phyloP scores from a whole-genome alignment of 164 flowering plant species.

The Nymphaea colorata region DNA sequence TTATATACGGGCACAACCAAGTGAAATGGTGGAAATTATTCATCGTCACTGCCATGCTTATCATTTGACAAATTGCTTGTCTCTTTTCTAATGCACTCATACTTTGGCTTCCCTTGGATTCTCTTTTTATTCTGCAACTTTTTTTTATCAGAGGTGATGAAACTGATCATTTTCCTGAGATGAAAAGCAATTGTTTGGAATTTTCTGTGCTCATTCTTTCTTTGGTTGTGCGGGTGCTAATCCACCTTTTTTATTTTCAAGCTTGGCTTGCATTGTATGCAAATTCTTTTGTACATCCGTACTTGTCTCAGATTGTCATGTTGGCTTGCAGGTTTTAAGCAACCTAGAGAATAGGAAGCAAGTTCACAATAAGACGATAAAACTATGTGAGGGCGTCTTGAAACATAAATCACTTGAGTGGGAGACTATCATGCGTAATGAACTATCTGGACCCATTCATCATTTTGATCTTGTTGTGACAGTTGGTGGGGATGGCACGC shows the following conservation, averaged over 20 bases:
- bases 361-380: constrained; percentile 67
- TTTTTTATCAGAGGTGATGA: neutral
- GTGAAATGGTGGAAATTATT: too few species aligned
- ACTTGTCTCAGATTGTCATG: neutral
- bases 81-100: too few species aligned
- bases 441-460: constrained; percentile 40
- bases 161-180: too few species aligned
- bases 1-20: too few species aligned
- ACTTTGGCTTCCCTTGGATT: too few species aligned
- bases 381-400: constrained; percentile 60
- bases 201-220: neutral
- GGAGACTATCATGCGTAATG: constrained; percentile 40
- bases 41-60: too few species aligned
- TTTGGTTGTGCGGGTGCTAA: neutral
- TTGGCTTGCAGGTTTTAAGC: constrained; percentile 32
- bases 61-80: too few species aligned
- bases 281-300: neutral
- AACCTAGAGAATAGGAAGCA: constrained; percentile 43
- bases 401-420: constrained; percentile 49
- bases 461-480: constrained; percentile 76
- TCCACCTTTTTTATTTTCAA: neutral
- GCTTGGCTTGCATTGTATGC: too few species aligned
- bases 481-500: constrained; percentile 96
- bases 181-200: too few species aligned
- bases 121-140: neutral